phyloP scores from a whole-genome alignment of 108 stramenopile genomes.

The Nitzschia putrida region DNA sequence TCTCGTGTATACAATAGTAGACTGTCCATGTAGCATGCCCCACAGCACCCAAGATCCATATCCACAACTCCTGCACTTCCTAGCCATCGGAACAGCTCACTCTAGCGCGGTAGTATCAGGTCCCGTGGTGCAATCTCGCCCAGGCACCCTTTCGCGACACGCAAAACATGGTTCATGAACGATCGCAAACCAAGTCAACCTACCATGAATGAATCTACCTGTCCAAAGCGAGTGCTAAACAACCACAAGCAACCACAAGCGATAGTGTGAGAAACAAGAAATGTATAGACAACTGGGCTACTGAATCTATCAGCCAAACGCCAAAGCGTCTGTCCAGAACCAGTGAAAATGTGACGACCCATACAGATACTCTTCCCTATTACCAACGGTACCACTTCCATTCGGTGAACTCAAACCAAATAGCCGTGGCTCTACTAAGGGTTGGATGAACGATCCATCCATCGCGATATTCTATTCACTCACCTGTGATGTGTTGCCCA shows the following conservation, averaged over 20 bases:
- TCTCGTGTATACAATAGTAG: background rate
- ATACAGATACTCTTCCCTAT: slow-evolving; percentile 6
- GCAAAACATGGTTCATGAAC: background rate
- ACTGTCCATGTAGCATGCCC: background rate
- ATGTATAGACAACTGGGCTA: slow-evolving; percentile 25
- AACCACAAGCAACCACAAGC: background rate
- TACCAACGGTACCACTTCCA: slow-evolving; percentile 12
- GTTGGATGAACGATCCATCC: background rate
- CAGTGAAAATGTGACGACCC: slow-evolving; percentile 21
- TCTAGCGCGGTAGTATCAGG: slow-evolving; percentile 44
- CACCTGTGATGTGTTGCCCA: background rate
- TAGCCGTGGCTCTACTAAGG: slow-evolving; percentile 12
- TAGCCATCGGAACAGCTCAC: slow-evolving; percentile 1
- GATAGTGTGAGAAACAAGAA: background rate
- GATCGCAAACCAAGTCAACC: background rate
- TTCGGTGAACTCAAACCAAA: slow-evolving; percentile 1
- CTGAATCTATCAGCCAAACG: slow-evolving; percentile 9
- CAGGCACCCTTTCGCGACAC: slow-evolving; percentile 37
- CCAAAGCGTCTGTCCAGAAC: slow-evolving; percentile 3
- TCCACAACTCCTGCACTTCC: background rate
- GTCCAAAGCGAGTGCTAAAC: background rate
- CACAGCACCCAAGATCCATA: background rate
- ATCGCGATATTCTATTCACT: background rate
- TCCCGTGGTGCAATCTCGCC: slow-evolving; percentile 23
- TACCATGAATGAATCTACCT: background rate